phyloP scores from a whole-genome alignment of 345 rosid species.

The Dipteronia sinensis region DNA sequence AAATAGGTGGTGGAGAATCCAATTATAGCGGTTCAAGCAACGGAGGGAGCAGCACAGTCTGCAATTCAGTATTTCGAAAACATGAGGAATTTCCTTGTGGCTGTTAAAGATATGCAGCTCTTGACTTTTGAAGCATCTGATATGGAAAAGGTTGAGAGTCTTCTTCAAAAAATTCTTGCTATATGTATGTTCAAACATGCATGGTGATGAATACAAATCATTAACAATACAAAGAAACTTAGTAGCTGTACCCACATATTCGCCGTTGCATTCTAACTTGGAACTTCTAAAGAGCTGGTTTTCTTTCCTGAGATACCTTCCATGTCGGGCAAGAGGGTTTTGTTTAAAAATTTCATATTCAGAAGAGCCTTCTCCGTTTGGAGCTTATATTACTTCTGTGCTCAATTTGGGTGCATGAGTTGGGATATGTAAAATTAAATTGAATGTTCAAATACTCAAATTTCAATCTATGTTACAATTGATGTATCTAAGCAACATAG shows the following conservation, averaged over 20 bases:
- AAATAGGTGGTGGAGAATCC: conserved; percentile 84
- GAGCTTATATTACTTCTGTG: neutral
- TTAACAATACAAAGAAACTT: too few species aligned
- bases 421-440: neutral
- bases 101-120: conserved; percentile 93
- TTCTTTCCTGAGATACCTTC: neutral
- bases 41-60: conserved; percentile 95
- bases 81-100: conserved; percentile 94
- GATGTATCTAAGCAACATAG: neutral
- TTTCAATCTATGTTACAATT: neutral
- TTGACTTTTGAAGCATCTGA: conserved; percentile 96
- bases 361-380: too few species aligned
- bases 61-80: conserved; percentile 98
- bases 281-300: neutral
- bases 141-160: conserved; percentile 69
- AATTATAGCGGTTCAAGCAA: conserved; percentile 60
- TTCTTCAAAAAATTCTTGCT: neutral
- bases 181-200: neutral
- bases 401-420: neutral
- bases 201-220: conserved; percentile 7
- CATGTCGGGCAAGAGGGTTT: neutral
- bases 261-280: neutral
- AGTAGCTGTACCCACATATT: too few species aligned
- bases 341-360: neutral
- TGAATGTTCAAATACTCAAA: neutral